Conservation (phyloP, 1,284 basidiomycete species). For the Sanghuangporus weigelae region DNA sequence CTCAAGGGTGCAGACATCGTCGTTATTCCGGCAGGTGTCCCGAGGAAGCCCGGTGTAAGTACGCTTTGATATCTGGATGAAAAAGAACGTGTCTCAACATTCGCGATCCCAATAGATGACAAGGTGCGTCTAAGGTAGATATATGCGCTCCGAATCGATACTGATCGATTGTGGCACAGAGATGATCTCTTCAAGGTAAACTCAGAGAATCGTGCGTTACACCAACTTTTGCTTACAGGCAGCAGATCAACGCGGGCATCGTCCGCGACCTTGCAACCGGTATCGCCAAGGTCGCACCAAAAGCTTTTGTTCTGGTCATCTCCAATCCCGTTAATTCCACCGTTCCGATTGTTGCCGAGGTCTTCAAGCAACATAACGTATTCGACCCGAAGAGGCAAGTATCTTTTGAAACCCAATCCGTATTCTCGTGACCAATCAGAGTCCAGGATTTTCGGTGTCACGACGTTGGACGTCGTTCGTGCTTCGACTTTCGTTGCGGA, state of each 20-base stretch:
- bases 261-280: conserved; percentile 89
- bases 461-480: conserved; percentile 96
- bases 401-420: not conserved
- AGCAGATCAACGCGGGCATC: conserved; percentile 94
- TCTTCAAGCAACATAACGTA: conserved; percentile 88
- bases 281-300: conserved; percentile 81
- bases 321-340: conserved; percentile 98
- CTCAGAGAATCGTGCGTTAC: not conserved
- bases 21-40: conserved; percentile 96
- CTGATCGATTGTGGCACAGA: conserved; percentile 37
- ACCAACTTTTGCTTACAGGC: conserved; percentile 15
- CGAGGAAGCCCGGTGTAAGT: conserved; percentile 89
- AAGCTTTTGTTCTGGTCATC: conserved; percentile 93
- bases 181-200: conserved; percentile 91
- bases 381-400: conserved; percentile 85
- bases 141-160: not conserved
- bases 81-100: conserved; percentile 56
- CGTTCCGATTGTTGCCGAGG: conserved; percentile 94
- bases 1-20: conserved; percentile 86
- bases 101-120: conserved; percentile 55
- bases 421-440: conserved; percentile 21
- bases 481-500: conserved; percentile 93
- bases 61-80: conserved; percentile 31
- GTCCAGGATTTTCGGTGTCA: conserved; percentile 90
- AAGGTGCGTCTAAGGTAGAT: conserved; percentile 41